Conservation (phyloP, 352 stramenopile genomes). For the Bremia lactucae region DNA sequence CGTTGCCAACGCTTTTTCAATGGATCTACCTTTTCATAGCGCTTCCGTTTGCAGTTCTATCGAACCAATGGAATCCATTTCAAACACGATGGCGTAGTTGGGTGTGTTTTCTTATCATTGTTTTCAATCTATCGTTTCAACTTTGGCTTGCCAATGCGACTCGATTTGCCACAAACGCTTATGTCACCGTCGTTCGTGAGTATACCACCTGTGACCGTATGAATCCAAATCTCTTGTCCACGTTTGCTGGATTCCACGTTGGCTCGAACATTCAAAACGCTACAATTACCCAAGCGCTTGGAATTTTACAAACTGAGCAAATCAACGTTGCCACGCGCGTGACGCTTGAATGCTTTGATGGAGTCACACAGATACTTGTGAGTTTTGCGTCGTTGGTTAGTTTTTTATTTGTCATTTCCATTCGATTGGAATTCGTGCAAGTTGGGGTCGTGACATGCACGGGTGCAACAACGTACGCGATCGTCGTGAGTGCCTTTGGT, state of each 20-base stretch:
- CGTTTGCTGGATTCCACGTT: slow-evolving; percentile 16
- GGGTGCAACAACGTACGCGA: slow-evolving; percentile 42
- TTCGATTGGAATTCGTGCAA: slow-evolving; percentile 83
- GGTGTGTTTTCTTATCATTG: slow-evolving; percentile 65
- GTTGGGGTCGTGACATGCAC: slow-evolving; percentile 59
- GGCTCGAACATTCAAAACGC: slow-evolving; percentile 22
- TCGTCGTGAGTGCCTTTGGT: slow-evolving; percentile 41
- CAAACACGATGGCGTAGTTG: slow-evolving; percentile 65
- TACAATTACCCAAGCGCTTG: slow-evolving; percentile 17
- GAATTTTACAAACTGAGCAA: slow-evolving; percentile 26
- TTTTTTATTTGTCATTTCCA: slow-evolving; percentile 76
- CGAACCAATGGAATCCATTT: slow-evolving; percentile 53
- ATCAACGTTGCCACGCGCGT: slow-evolving; percentile 23
- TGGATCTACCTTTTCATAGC: slow-evolving; percentile 62
- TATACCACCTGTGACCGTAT: slow-evolving; percentile 28
- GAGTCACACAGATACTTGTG: slow-evolving; percentile 52
- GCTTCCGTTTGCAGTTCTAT: slow-evolving; percentile 66
- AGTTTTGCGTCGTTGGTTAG: slow-evolving; percentile 66
- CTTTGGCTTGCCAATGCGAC: slow-evolving; percentile 58
- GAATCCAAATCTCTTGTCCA: slow-evolving; percentile 12
- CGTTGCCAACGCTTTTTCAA: slow-evolving; percentile 40
- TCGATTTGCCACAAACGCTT: slow-evolving; percentile 39
- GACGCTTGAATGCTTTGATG: slow-evolving; percentile 42
- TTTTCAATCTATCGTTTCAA: slow-evolving; percentile 71
- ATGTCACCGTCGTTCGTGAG: slow-evolving; percentile 24